Evolutionary conservation across 257 asterid species (phyloP).

Genomic region (Verbascum thapsus): DNA sequence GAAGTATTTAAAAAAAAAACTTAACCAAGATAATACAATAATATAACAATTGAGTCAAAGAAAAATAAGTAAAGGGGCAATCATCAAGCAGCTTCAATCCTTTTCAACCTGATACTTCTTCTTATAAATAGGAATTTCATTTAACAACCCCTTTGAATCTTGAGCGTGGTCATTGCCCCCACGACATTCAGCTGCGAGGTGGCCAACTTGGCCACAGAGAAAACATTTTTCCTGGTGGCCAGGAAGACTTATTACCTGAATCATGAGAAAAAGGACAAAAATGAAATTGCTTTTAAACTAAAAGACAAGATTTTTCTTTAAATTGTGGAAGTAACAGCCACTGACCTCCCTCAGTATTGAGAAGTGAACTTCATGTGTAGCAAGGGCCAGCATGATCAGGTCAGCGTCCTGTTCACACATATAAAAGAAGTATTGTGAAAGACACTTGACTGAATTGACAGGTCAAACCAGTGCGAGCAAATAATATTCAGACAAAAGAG

Average conservation of each 20-base stretch:
- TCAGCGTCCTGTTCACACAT: constrained; percentile 74
- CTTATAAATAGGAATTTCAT: constrained; percentile 71
- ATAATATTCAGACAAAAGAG: constrained; percentile 6
- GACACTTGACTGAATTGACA: constrained; percentile 28
- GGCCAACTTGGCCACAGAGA: constrained; percentile 88
- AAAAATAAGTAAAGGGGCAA: constrained; percentile 22
- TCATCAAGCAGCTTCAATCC: constrained; percentile 22
- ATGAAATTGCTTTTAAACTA: not conserved
- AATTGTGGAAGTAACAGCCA: constrained; percentile 24
- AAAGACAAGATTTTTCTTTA: constrained; percentile 14
- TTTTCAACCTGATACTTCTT: constrained; percentile 85
- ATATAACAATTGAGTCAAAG: constrained; percentile 6
- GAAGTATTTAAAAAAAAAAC: constrained; percentile 32
- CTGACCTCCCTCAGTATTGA: constrained; percentile 94
- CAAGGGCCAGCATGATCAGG: constrained; percentile 91
- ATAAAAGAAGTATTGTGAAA: constrained; percentile 31
- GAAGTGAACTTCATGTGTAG: constrained; percentile 96
- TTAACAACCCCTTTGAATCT: constrained; percentile 45
- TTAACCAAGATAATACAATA: constrained; percentile 14
- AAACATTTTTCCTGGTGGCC: constrained; percentile 93
- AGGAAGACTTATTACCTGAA: constrained; percentile 76
- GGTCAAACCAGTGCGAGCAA: constrained; percentile 23
- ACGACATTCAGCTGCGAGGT: constrained; percentile 80
- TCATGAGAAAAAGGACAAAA: constrained; percentile 23
- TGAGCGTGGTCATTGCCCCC: constrained; percentile 44